Base-by-base conservation (phyloP, 208 protist genomes). In the Angomonas deanei region DNA sequence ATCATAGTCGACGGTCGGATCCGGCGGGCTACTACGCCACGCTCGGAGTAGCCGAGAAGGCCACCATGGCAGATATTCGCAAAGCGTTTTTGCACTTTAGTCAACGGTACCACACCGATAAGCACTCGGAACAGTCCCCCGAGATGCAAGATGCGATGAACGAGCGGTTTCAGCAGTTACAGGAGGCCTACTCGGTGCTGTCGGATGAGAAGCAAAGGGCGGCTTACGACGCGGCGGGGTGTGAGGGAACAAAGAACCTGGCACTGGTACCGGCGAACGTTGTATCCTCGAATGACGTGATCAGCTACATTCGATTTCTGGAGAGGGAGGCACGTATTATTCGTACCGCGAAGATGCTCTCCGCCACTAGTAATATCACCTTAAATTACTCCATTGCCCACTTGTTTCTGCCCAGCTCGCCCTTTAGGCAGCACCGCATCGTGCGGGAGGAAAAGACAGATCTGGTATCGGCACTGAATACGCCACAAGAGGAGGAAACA, bases 21-120 rank as follows among this genome's bases (percentile, higher is more conserved):
- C 73, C 79, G 11, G 78, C 62, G n/a, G 78, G 83, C 1, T 95
- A 95, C 69, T 95, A 95, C 69, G 76, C 76, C 28, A 63, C 71
- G 1, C 82, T 95, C 15, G 86, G 86, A 10, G 69, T 93, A 10
- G 59, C 75, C 3, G 48, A 65, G 10, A 47, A 63, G 31, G 78
- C 87, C 2, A 81, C 84, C 0, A 76, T 76, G 56, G 69, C 76
- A 39, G 80, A 80, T 27, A 84, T 96, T 49, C 84, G 87, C 6
- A 74, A 73, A 10, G 85, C 86, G 1, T 96, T 93, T 62, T 56
- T 92, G 11, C 68, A 80, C 11, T 74, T 96, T 27, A 91, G 85
- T 55, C 78, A 85, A 64, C 78, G 68, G 26, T 96, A 92, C 66
- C 90, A 96, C 72, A 90, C 85, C 2, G 90, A 96, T 66, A 95